Evolutionary conservation across 2,329 filamentous ascomycete genomes (phyloP), one percentile per base, ranked within the genome.

Genomic region (Neopestalotiopsis sp.): DNA sequence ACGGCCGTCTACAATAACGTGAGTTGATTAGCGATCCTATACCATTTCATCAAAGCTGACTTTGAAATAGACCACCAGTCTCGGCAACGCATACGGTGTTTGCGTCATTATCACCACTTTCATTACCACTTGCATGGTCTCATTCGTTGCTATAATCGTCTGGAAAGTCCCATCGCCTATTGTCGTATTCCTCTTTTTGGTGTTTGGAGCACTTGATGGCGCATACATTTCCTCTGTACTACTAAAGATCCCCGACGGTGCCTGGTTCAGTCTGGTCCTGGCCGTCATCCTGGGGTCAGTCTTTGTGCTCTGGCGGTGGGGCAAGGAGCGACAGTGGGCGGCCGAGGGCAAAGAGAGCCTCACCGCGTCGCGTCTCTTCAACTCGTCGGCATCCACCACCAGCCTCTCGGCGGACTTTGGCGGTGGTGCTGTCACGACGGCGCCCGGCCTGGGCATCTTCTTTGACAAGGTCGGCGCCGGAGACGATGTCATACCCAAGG

Each of bases 41-140:
- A 5, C 13, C 13, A 30, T 17, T 24, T n/a, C n/a, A 13, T 2
- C 13, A 1, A 4, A 30, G 40, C 53, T 53, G 28, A 45, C 17
- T 9, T 24, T 53, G 4, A 28, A 13, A 4, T 24, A 87, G 86
- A 91, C 90, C 0, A 91, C 89, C 1, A 83, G 83, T 70, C 84
- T 93, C 0, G 91, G 91, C 14, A 88, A 92, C 73, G 91, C 91
- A 0, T 93, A 94, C 73, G 91, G 92, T 56, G 89, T 92, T 12
- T 94, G 92, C 72, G 92, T 94, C 75, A 92, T 94, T 72, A 87
- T 92, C 61, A 92, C 94, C 57, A 92, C 91, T 0, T 92, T 93
- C 75, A 88, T 94, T 74, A 91, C 90, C 62, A 94, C 91, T 0
- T 90, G 86, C 76, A 89, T 94, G 85, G 89, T 93, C 2, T 85